Evolutionary conservation across 169 alveolate species (phyloP).

Genomic region (Nephromyces sp.): DNA sequence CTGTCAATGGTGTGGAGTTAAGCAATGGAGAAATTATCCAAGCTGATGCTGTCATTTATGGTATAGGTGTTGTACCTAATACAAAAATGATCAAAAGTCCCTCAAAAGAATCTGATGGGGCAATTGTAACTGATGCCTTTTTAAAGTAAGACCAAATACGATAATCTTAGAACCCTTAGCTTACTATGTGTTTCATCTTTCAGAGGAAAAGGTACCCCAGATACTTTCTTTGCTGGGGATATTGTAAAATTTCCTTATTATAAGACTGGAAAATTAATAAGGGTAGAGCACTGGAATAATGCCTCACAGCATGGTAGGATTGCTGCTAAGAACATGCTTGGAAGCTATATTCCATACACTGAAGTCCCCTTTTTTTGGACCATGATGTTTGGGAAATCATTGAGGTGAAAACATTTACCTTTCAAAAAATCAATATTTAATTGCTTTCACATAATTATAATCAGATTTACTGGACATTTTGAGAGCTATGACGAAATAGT

Average conservation of each 20-base stretch:
- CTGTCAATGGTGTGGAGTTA: conserved; percentile 31
- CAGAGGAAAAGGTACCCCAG: neutral
- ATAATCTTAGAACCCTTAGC: too few relatives aligned
- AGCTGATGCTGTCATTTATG: conserved; percentile 33
- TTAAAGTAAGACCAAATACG: neutral
- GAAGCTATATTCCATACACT: conserved; percentile 4
- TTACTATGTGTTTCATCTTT: neutral
- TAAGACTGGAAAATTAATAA: conserved; percentile 14
- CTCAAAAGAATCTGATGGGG: neutral
- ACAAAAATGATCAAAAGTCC: neutral
- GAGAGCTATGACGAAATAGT: conserved; percentile 24
- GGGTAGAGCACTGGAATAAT: conserved; percentile 37
- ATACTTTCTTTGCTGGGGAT: conserved; percentile 32
- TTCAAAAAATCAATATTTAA: neutral
- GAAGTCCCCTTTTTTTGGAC: conserved; percentile 36
- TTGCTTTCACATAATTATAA: neutral
- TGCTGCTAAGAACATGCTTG: conserved; percentile 35
- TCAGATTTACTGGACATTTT: conserved; percentile 19
- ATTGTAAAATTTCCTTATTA: conserved; percentile 33
- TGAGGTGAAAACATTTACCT: conserved; percentile 13
- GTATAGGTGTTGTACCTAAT: conserved; percentile 24
- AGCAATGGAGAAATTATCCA: conserved; percentile 16
- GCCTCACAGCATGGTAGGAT: conserved; percentile 37
- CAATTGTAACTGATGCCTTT: neutral
- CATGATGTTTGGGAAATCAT: conserved; percentile 18